Conservation (phyloP, 208 protist genomes). For the Blechomonas ayalai region DNA sequence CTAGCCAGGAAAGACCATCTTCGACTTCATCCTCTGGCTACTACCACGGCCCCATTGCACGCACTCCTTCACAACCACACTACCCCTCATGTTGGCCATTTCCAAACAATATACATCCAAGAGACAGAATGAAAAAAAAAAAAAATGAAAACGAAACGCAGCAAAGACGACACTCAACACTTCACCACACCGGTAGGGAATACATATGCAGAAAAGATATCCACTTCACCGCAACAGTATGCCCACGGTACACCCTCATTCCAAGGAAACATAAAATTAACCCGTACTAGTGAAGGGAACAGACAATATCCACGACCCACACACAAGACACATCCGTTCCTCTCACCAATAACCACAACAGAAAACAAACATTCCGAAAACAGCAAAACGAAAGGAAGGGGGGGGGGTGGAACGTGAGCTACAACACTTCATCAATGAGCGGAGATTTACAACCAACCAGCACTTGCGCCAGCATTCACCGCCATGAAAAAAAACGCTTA, state of each 20-base stretch:
- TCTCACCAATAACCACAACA: no score
- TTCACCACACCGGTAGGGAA: neutral
- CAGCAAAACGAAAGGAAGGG: no score
- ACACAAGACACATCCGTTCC: neutral
- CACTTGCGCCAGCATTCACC: no score
- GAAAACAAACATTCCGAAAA: no score
- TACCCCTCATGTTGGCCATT: neutral
- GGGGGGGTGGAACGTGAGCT: no score
- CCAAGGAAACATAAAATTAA: no score
- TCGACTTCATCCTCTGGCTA: no score
- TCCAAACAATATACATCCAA: neutral
- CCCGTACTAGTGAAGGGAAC: neutral
- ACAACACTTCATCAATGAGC: no score
- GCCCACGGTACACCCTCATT: no score
- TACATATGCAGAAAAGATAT: no score
- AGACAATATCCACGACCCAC: neutral
- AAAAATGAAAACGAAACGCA: neutral
- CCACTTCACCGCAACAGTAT: no score
- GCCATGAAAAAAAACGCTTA: neutral
- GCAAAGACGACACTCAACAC: neutral
- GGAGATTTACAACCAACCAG: no score
- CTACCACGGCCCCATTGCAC: neutral
- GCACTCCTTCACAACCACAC: neutral
- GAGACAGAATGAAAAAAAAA: slow-evolving; percentile 7
- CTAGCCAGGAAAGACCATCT: neutral